Base-by-base conservation (phyloP, 176 grass and related monocot genomes). In the Aegilops umbellulata region DNA sequence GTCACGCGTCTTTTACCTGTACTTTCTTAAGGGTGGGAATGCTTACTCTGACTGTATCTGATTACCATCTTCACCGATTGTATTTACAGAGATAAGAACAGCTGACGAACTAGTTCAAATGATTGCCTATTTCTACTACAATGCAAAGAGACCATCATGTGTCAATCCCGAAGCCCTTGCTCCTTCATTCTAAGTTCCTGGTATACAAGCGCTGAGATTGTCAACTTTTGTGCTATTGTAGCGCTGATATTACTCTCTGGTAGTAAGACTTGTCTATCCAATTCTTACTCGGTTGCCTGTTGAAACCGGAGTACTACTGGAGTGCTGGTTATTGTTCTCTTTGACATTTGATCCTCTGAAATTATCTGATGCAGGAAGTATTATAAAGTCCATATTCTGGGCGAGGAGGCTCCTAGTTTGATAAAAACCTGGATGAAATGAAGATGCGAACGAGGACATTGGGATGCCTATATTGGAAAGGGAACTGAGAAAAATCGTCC, bases 51-150 rank as follows among this genome's bases (percentile, higher is more conserved):
- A 51, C 80, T 27, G 29, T 67, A 74, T 10, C 3, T 84, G 38
- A 81, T 42, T 77, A 10, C 51, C 2, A 27, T 62, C 32, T 74
- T 55, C 39, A 26, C 17, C 12, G 64, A 51, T 66, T 84, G 60
- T 24, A 68, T 64, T 76, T 60, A 67, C 81, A 96, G 94, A 93
- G 61, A 82, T 96, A 80, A 94, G 94, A 85, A 89, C 87, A 1
- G 58, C 90, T 47, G 92, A 99, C 51, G 91, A 95, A 41, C 51
- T 93, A 74, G 89, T 93, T 44, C 89, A 87, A 83, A 93, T 91
- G 91, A 93, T 91, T 44, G 86, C 91, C 22, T 88, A 91, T 93
- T 96, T 99, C 49, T 96, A 99, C 82, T 96, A 99, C 77, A 99
- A 99, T 65, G 97, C 94, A 85, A 99, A 92, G 83, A 92, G 88